Conservation (phyloP, 2,329 filamentous ascomycete species). For the Tolypocladium nubicola region DNA sequence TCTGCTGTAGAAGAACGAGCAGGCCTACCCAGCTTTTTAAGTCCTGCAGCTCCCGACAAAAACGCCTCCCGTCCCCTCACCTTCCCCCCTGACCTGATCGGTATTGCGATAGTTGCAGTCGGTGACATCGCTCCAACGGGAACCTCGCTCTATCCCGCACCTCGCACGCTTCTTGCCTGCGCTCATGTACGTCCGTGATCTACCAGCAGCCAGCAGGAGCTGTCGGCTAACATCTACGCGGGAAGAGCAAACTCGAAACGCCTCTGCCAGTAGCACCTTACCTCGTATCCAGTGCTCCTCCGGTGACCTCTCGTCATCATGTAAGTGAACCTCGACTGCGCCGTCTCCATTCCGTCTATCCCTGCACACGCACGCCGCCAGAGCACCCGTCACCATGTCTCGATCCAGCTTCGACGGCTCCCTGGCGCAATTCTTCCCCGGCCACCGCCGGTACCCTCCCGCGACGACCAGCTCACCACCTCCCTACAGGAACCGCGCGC, state of each 20-base stretch:
- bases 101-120: background rate
- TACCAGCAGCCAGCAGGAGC: background rate
- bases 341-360: background rate
- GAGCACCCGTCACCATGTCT: constrained; percentile 14
- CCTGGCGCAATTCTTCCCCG: constrained; percentile 8
- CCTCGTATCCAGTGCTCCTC: background rate
- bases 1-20: background rate
- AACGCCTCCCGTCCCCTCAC: background rate
- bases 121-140: background rate
- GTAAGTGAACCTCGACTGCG: background rate
- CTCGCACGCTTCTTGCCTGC: background rate
- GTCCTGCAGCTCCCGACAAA: background rate
- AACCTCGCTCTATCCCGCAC: background rate
- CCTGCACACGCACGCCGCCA: background rate
- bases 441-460: constrained; percentile 7
- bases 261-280: background rate
- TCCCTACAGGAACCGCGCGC: constrained; percentile 55
- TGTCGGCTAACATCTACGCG: background rate
- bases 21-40: background rate
- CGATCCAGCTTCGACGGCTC: constrained; percentile 20
- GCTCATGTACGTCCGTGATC: background rate
- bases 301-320: background rate
- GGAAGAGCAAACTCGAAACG: background rate
- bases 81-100: background rate
- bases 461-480: constrained; percentile 15